Percentiles rank a stretch among this genome's conserved stretches.
These are phyloP conservation scores for Acidiella bohemica DNA, from an alignment of 495 filamentous ascomycete genomes.

Conservation along the genomic window DNA sequence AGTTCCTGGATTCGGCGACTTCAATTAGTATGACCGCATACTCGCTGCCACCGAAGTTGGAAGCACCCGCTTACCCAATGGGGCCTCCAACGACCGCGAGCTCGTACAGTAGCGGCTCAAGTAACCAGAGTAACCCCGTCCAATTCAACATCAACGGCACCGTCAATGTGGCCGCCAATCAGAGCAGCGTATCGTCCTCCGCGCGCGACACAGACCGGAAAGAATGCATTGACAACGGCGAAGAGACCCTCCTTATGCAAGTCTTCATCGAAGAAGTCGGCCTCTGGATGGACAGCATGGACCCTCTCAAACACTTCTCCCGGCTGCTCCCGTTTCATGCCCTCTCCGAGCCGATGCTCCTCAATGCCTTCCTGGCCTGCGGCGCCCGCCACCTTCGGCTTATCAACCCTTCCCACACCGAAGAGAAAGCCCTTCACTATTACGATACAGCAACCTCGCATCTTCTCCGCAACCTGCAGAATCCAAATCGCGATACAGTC, in stretches of 20 bases:
- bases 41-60: too few species aligned
- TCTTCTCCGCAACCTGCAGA: slow-evolving; percentile 58
- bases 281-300: slow-evolving; percentile 87
- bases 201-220: slow-evolving; percentile 4
- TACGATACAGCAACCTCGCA: slow-evolving; percentile 69
- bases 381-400: slow-evolving; percentile 68
- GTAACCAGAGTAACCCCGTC: slow-evolving; percentile 9
- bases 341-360: slow-evolving; percentile 73
- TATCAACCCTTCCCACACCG: slow-evolving; percentile 53
- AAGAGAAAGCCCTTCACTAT: slow-evolving; percentile 67
- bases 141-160: slow-evolving; percentile 32
- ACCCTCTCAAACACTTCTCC: slow-evolving; percentile 79
- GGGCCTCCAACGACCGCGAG: slow-evolving; percentile 22
- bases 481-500: slow-evolving; percentile 68
- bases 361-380: slow-evolving; percentile 82
- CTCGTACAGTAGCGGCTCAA: slow-evolving; percentile 22
- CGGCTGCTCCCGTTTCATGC: slow-evolving; percentile 68
- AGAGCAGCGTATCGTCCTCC: slow-evolving; percentile 9
- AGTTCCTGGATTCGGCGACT: slow-evolving; percentile 23
- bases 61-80: slow-evolving; percentile 16
- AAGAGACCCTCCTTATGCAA: slow-evolving; percentile 77
- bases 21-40: slow-evolving; percentile 11
- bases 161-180: slow-evolving; percentile 12
- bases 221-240: slow-evolving; percentile 49
- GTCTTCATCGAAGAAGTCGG: slow-evolving; percentile 85